Evolutionary conservation across 768 basidiomycete genomes (phyloP), one percentile per base, ranked within the genome.

Genomic region (Mycena indigotica): DNA sequence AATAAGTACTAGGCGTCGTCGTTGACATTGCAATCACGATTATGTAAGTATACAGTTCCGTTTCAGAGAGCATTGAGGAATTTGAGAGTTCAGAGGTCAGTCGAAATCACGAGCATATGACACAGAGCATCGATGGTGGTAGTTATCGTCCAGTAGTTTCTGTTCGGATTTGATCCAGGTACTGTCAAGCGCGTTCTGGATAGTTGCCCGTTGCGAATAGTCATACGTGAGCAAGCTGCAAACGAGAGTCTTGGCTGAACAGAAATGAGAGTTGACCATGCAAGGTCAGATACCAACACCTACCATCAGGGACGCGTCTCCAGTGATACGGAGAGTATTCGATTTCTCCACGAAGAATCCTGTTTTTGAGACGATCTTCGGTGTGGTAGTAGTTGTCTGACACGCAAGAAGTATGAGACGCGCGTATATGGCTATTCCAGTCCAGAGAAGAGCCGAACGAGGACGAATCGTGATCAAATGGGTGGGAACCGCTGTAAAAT

Each of bases 161-260:
- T 83, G 67, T 65, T 93, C 90, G 30, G 73, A 77, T 21, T 68
- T 66, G 57, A 94, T 91, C 91, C 91, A 94, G 26, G 65, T 60
- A 69, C 82, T 84, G 58, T 79, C 68, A 49, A 92, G 73, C 2
- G 91, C 88, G 56, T 73, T 71, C 32, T 80, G 68, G 26, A 90
- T 83, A 0, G 88, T 91, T 17, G 84, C 84, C 17, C 91, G 86
- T 41, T 78, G 69, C 23, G 69, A 69, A 55, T 80, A 78, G 62
- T 89, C 77, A 49, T 83, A 80, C 52, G 84, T 71, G 39, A 93
- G 80, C 46, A 94, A 77, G n/a, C 79, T 72, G 28, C 72, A 69
- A 46, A 89, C 84, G 5, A 93, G 77, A 12, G 67, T 68, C 63
- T 77, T 80, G 15, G 90, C 91, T 90, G 64, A 39, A 29, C 49